These are phyloP conservation scores for Sphaerulina musiva DNA, from an alignment of 2,329 filamentous ascomycete species.

Conservation along the genomic window DNA sequence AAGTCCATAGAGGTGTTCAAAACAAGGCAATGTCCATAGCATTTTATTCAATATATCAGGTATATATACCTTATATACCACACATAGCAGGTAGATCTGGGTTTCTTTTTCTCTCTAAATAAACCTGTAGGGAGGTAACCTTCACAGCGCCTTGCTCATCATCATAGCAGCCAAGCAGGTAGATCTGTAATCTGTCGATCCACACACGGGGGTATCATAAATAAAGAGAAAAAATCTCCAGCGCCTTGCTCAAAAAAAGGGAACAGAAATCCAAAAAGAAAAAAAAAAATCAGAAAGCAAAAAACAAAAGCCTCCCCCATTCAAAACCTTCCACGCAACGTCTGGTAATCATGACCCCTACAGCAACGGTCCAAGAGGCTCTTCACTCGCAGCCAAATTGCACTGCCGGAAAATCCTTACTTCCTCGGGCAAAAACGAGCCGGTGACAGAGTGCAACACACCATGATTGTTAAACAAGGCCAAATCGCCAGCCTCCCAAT, in stretches of 20 bases:
- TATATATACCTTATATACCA: no score
- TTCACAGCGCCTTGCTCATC: no score
- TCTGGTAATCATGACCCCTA: background rate
- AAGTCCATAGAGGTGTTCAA: no score
- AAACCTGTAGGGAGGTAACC: no score
- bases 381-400: slow-evolving; percentile 62
- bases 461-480: slow-evolving; percentile 75
- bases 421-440: slow-evolving; percentile 66
- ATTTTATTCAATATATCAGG: no score
- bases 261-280: no score
- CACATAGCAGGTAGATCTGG: no score
- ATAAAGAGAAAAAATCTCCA: background rate
- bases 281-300: background rate
- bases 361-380: slow-evolving; percentile 48
- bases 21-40: no score
- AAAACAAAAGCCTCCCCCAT: background rate
- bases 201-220: background rate
- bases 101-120: no score
- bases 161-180: no score
- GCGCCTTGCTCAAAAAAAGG: slow-evolving; percentile 3
- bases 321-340: background rate
- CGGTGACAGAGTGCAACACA: slow-evolving; percentile 67
- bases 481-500: slow-evolving; percentile 70
- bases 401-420: slow-evolving; percentile 71
- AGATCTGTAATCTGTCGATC: no score